Evolutionary conservation across 768 basidiomycete genomes (phyloP).

Genomic region (Pleurotus giganteus): DNA sequence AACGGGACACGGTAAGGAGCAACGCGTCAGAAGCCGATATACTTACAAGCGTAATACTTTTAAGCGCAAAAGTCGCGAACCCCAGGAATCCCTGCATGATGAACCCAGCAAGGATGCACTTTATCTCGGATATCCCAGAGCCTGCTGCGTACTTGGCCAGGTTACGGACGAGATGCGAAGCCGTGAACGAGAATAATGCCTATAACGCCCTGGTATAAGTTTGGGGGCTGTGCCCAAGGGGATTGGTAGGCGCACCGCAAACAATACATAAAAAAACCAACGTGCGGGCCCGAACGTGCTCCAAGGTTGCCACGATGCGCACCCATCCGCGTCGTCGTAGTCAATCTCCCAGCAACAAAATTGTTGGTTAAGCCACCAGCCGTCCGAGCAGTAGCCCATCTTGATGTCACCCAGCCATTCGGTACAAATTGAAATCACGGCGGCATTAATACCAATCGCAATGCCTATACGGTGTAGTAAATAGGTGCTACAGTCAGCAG

Average conservation of each 20-base stretch:
- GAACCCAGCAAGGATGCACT: constrained; percentile 96
- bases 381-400: constrained; percentile 94
- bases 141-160: constrained; percentile 96
- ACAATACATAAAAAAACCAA: constrained; percentile 85
- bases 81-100: constrained; percentile 95
- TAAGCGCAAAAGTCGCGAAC: constrained; percentile 87
- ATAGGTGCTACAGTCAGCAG: not conserved
- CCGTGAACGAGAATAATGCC: constrained; percentile 80
- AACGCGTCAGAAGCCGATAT: not conserved
- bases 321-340: constrained; percentile 71
- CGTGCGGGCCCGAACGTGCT: constrained; percentile 64
- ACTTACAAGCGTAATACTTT: constrained; percentile 88
- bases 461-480: constrained; percentile 52
- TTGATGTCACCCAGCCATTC: constrained; percentile 98
- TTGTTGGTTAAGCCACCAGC: constrained; percentile 98
- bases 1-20: no score
- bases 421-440: constrained; percentile 90
- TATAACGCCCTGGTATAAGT: constrained; percentile 29
- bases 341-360: constrained; percentile 99
- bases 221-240: not conserved
- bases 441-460: constrained; percentile 91
- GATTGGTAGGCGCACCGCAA: constrained; percentile 62
- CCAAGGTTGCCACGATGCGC: constrained; percentile 94
- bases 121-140: constrained; percentile 98
- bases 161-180: constrained; percentile 84